Evolutionary conservation across 2,329 filamentous ascomycete genomes (phyloP), one percentile per base, ranked within the genome.

Genomic region (Albifimbria verrucaria): DNA sequence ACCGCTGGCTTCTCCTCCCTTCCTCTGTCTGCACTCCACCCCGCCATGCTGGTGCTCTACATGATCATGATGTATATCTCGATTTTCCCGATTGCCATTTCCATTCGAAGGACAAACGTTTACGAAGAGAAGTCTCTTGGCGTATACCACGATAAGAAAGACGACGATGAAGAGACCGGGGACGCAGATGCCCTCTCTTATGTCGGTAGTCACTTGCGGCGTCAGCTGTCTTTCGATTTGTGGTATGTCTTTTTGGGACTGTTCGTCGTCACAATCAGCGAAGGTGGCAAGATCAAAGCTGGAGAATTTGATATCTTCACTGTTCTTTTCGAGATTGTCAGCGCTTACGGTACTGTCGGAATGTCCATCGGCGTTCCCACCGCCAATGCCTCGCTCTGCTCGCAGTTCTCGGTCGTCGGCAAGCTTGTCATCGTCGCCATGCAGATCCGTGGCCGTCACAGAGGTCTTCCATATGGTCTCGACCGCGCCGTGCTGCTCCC

Each of bases 11-110:
- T 97, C 65, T 80, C 89, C 1, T 89, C 89, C 25, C 83, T 97
- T 61, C 91, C 88, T 66, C 74, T 97, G 39, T 77, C 88, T 2
- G 74, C 81, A 0, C 77, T 99, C 2, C 92, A 97, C 60, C 92
- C 94, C 1, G 94, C 89, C 3, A 90, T 97, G 53, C 92, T 96
- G 64, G 91, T 95, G 15, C 90, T 92, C 22, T 97, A 97, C 73
- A 77, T 97, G 71, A 87, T 97, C 70, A 97, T 97, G 94, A 97
- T 97, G 94, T 97, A 97, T 71, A 96, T 97, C 57, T 96, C 92
- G 53, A 90, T 97, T 55, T 96, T 96, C 62, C 93, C 93, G 5
- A 96, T 97, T 62, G 93, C 94, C 66, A 97, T 97, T 63, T 94
- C 90, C 7, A 89, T 97, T 62, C 91, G 93, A 50, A 81, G 90